Conservation (phyloP, 2,329 filamentous ascomycete species). For the Monilinia polystroma region DNA sequence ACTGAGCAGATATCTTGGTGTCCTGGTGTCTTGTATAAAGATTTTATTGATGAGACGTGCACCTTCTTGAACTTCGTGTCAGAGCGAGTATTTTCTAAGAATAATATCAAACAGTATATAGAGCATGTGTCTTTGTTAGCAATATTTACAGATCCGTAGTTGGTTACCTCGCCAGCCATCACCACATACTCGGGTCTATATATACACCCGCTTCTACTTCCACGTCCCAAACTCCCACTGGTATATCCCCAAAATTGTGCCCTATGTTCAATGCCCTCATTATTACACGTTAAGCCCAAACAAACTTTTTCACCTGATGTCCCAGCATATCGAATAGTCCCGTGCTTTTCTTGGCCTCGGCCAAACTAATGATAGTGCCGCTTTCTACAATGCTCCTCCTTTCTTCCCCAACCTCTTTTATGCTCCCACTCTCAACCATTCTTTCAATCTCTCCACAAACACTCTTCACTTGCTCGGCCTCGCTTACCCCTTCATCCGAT, state of each 20-base stretch:
- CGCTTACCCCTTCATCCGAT: constrained; percentile 31
- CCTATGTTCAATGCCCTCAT: constrained; percentile 1
- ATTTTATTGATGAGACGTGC: not conserved
- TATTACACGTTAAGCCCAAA: constrained; percentile 59
- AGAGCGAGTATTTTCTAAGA: not conserved
- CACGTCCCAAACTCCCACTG: not conserved
- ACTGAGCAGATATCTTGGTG: constrained; percentile 10
- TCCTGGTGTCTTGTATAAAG: not conserved
- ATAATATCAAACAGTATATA: not conserved
- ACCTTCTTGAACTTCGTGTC: not conserved
- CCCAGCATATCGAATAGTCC: constrained; percentile 83
- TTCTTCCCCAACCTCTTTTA: constrained; percentile 41
- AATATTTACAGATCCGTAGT: not conserved
- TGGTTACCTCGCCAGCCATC: not conserved
- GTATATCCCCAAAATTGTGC: not conserved
- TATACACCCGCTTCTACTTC: not conserved
- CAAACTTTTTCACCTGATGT: constrained; percentile 88
- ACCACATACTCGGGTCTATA: constrained; percentile 5
- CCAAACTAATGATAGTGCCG: constrained; percentile 75
- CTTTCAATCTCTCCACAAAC: constrained; percentile 39
- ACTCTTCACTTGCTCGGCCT: constrained; percentile 39
- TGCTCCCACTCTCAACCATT: constrained; percentile 53
- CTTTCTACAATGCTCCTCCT: constrained; percentile 51
- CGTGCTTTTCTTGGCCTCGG: constrained; percentile 83
- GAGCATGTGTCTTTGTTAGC: not conserved